A percentile compares a stretch with the other conserved stretches of the same genome.
phyloP scores from a whole-genome alignment of 108 stramenopile species.

The Fragilariopsis cylindrus region DNA sequence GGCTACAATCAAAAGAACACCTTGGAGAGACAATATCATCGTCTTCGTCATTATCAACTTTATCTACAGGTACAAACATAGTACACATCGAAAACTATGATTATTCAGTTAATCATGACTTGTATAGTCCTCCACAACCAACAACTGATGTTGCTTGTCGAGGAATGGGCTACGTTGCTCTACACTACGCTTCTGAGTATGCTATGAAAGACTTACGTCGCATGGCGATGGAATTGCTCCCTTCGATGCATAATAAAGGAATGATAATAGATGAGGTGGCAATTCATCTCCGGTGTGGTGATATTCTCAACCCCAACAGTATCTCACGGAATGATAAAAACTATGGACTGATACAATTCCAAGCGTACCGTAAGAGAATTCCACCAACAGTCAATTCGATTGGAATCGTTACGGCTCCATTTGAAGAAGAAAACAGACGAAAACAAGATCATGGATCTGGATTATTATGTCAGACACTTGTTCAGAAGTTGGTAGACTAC shows the following conservation, averaged over 20 bases:
- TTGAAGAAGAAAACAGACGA: conserved; percentile 11
- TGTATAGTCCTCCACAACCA: conserved; percentile 14
- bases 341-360: conserved; percentile 35
- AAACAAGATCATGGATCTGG: conserved; percentile 18
- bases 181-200: conserved; percentile 27
- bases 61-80: not conserved
- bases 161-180: conserved; percentile 20
- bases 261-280: conserved; percentile 35
- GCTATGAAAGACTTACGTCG: conserved; percentile 18
- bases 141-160: conserved; percentile 9
- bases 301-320: conserved; percentile 13
- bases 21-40: not conserved
- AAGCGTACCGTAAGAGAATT: conserved; percentile 23
- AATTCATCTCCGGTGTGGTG: conserved; percentile 45
- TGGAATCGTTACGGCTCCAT: conserved; percentile 39
- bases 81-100: not conserved
- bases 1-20: conserved; percentile 15
- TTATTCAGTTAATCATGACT: not conserved
- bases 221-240: conserved; percentile 17
- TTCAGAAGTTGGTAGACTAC: conserved; percentile 16
- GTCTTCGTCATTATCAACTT: not conserved
- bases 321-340: conserved; percentile 16
- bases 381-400: conserved; percentile 15
- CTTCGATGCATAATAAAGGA: conserved; percentile 8
- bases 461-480: conserved; percentile 13